Conservation (phyloP, 73 alveolate genomes). For the Stentor roeselii region DNA sequence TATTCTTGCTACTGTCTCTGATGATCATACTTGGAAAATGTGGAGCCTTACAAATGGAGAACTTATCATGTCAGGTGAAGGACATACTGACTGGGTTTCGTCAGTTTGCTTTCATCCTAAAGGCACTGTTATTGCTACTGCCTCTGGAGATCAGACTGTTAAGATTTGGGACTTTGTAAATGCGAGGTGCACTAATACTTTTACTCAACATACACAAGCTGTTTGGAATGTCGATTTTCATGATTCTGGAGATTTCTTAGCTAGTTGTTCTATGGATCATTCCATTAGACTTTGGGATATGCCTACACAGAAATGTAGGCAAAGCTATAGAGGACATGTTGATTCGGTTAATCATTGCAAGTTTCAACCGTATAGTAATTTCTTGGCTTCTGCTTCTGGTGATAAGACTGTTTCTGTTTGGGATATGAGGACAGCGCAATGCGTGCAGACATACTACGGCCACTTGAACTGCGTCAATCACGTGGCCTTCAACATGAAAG, state of each 20-base stretch:
- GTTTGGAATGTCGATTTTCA: conserved; percentile 91
- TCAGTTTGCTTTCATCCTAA: conserved; percentile 97
- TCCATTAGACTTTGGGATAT: conserved; percentile 86
- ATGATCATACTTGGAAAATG: conserved; percentile 99
- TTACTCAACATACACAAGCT: conserved; percentile 96
- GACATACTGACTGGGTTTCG: conserved; percentile 99
- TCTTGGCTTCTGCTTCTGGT: conserved; percentile 96
- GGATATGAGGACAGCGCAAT: conserved; percentile 97
- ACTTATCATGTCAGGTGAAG: conserved; percentile 99
- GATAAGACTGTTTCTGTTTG: conserved; percentile 98
- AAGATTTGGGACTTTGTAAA: conserved; percentile 99
- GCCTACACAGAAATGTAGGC: conserved; percentile 39
- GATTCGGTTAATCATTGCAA: conserved; percentile 97
- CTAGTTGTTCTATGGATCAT: conserved; percentile 97
- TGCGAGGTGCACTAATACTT: conserved; percentile 95
- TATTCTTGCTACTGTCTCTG: conserved; percentile 97
- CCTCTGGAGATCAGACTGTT: conserved; percentile 97
- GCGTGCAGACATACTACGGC: conserved; percentile 98
- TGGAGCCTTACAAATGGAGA: conserved; percentile 97
- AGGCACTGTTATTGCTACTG: conserved; percentile 87
- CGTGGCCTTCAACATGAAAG: conserved; percentile 83
- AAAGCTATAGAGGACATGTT: conserved; percentile 98
- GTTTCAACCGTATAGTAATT: conserved; percentile 91
- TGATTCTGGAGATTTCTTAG: conserved; percentile 96
- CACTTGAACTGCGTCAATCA: conserved; percentile 96